Evolutionary conservation across 306 rosid genomes (phyloP).

Genomic region (Castanospermum australe): DNA sequence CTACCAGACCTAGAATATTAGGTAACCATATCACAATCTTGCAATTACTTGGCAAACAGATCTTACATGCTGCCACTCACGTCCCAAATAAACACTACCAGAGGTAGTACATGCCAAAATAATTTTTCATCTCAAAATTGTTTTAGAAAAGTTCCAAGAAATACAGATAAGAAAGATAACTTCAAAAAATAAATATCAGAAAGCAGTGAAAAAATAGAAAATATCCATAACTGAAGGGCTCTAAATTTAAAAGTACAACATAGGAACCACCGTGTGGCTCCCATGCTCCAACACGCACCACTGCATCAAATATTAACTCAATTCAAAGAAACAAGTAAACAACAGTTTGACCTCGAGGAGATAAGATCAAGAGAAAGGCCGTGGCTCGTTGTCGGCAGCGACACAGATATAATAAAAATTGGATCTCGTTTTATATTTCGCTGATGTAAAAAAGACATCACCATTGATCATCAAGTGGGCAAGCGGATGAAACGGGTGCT

Average conservation of each 20-base stretch:
- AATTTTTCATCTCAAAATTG: too few relatives aligned
- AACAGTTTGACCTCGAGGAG: constrained; percentile 9
- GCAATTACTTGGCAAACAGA: too few relatives aligned
- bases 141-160: too few relatives aligned
- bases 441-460: neutral
- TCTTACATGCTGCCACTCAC: too few relatives aligned
- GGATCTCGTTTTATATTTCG: neutral
- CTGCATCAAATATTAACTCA: neutral
- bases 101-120: too few relatives aligned
- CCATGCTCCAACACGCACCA: neutral
- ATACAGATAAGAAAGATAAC: too few relatives aligned
- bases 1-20: too few relatives aligned
- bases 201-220: neutral
- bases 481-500: constrained; percentile 1
- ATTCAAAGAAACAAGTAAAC: neutral
- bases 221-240: neutral
- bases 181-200: too few relatives aligned
- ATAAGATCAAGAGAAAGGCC: neutral
- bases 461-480: constrained; percentile 15
- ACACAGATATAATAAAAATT: neutral
- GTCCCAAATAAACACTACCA: too few relatives aligned
- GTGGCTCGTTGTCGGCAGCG: neutral
- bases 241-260: neutral
- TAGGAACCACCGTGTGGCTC: neutral
- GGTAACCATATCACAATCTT: too few relatives aligned